phyloP scores from a whole-genome alignment of 2,329 filamentous ascomycete genomes.

The Pseudogymnoascus sp. region DNA sequence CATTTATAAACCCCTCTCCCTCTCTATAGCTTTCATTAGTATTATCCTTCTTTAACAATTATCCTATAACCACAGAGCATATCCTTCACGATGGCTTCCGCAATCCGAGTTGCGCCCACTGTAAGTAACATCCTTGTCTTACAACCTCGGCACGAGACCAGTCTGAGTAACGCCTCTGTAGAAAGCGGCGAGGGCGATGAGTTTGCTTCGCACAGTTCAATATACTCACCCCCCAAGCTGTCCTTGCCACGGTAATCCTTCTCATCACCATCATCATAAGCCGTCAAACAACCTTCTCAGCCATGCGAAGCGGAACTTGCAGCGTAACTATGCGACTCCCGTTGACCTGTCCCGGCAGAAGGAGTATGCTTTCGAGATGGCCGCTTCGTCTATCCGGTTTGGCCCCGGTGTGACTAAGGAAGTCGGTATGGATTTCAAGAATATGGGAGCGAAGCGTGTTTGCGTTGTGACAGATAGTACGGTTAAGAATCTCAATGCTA shows the following conservation, averaged over 20 bases:
- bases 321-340: conserved; percentile 62
- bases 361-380: conserved; percentile 99
- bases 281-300: conserved; percentile 31
- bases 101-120: conserved; percentile 5
- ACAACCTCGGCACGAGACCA: not conserved
- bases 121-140: conserved; percentile 1
- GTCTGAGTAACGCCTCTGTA: conserved; percentile 14
- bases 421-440: conserved; percentile 95
- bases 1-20: conserved; percentile 6
- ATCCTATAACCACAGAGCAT: not conserved
- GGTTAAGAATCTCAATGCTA: conserved; percentile 74
- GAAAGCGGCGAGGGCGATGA: conserved; percentile 57
- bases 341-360: conserved; percentile 64
- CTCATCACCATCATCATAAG: conserved; percentile 56
- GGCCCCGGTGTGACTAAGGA: conserved; percentile 89
- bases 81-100: not conserved
- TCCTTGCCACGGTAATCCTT: conserved; percentile 86
- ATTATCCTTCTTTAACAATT: not conserved
- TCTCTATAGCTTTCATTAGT: not conserved
- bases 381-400: conserved; percentile 87
- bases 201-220: conserved; percentile 79
- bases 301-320: conserved; percentile 37
- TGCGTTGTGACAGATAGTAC: conserved; percentile 86
- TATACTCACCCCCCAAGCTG: conserved; percentile 80
- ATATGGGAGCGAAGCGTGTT: conserved; percentile 78